Evolutionary conservation across 1,139 yeast genomes (phyloP).

Genomic region (Yamadazyma oceani): DNA sequence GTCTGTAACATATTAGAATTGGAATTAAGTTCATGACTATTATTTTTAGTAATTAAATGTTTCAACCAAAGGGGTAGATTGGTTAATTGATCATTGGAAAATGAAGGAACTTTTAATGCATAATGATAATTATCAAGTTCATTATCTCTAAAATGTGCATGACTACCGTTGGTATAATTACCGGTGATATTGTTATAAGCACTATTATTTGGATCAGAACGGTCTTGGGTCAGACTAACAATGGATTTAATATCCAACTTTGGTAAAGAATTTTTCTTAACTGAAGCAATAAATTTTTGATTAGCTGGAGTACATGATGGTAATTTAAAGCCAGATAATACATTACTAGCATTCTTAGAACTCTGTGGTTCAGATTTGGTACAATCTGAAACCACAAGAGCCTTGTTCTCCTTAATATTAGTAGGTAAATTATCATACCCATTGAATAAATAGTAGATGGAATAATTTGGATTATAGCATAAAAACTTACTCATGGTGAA

Average conservation of each 20-base stretch:
- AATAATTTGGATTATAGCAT: conserved; percentile 24
- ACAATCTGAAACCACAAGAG: conserved; percentile 12
- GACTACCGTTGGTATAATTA: no score
- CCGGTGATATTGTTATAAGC: no score
- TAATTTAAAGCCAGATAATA: conserved; percentile 34
- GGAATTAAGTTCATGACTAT: conserved; percentile 4
- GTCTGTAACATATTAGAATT: conserved; percentile 31
- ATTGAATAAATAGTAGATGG: conserved; percentile 33
- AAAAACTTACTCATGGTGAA: conserved; percentile 46
- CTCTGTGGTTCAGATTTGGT: background rate
- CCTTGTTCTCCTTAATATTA: conserved; percentile 2
- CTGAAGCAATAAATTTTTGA: conserved; percentile 31
- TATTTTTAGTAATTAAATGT: conserved; percentile 21
- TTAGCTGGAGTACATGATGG: conserved; percentile 36
- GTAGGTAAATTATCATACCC: conserved; percentile 29
- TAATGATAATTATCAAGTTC: conserved; percentile 33
- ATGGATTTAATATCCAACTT: conserved; percentile 18
- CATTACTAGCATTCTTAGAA: conserved; percentile 4
- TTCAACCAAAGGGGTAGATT: conserved; percentile 51
- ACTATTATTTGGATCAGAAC: no score
- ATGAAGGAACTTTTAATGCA: conserved; percentile 35
- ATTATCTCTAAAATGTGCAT: no score
- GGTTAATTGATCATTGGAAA: conserved; percentile 3
- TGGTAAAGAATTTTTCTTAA: conserved; percentile 27
- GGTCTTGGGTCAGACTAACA: background rate